Percentiles rank a stretch among this genome's conserved stretches.
Conservation (phyloP, 257 asterid genomes). For the Penstemon davidsonii region DNA sequence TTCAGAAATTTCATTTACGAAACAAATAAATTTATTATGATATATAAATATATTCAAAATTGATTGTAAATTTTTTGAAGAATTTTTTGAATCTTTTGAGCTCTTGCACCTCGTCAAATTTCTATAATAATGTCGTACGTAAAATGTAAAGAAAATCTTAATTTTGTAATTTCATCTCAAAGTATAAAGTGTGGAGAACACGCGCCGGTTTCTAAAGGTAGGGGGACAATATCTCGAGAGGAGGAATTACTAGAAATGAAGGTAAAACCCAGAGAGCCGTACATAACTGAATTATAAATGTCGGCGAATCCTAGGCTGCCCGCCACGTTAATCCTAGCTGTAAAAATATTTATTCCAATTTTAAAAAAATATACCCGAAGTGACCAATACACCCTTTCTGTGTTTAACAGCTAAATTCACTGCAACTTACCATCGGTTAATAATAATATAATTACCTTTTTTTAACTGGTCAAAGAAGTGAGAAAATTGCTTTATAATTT, state of each 20-base stretch:
- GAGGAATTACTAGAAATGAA: conserved; percentile 41
- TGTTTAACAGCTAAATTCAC: conserved; percentile 27
- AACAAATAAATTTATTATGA: no score
- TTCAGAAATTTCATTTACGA: no score
- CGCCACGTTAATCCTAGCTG: conserved; percentile 76
- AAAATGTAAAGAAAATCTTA: no score
- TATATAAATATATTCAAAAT: no score
- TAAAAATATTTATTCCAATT: conserved; percentile 31
- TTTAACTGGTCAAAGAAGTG: conserved; percentile 45
- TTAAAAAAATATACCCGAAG: background rate
- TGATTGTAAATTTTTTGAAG: no score
- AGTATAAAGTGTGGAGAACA: no score
- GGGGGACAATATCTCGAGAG: conserved; percentile 32
- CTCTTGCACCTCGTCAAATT: no score
- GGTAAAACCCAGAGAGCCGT: conserved; percentile 60
- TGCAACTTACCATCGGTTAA: conserved; percentile 9
- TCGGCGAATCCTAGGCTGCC: conserved; percentile 66
- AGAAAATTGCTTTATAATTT: conserved; percentile 35
- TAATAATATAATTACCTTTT: background rate
- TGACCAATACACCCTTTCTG: background rate
- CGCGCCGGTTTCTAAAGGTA: conserved; percentile 28
- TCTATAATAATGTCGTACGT: no score
- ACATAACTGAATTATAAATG: conserved; percentile 48
- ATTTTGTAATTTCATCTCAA: no score
- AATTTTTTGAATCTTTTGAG: no score